Evolutionary conservation across 805 yeast genomes (phyloP), one percentile per base, ranked within the genome.

Genomic region (Metschnikowia chrysomelidarum): DNA sequence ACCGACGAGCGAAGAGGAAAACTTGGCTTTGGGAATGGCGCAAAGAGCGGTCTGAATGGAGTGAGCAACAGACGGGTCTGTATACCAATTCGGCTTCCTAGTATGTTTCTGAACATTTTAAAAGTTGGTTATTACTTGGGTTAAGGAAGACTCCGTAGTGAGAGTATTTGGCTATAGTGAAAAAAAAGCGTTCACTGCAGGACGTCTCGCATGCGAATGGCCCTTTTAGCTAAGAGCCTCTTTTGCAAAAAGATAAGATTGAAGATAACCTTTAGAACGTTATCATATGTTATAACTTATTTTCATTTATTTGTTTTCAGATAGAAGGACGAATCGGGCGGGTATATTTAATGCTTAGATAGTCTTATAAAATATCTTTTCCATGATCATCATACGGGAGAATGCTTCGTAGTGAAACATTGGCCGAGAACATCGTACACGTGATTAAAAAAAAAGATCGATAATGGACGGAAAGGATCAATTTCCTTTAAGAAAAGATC

Each of bases 71-170:
- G 36, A 12, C 43, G 36, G n/a, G 34, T 15, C 8, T 32, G 28
- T 15, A 41, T 19, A 7, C 35, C 40, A 10, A 22, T 7, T 15
- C 47, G 30, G 19, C 38, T 16, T 11, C 46, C 44, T 19, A 46
- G 34, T 13, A 46, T 32, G 21, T 39, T 32, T 42, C 40, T 44
- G 37, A 46, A 35, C 51, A 46, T 46, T 26, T 19, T 24, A n/a
- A n/a, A n/a, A n/a, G n/a, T n/a, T n/a, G n/a, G n/a, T n/a, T n/a
- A n/a, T n/a, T 19, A 28, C 8, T 20, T 11, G 12, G 22, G 27
- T 35, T 11, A 17, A 11, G n/a, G 4, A 7, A 30, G 13, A 14
- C 18, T 12, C 13, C 26, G 26, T 28, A 12, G 25, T 19, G 17
- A 19, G 22, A n/a, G 14, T 9, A 14, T 14, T 14, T 9, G 14